Base-by-base conservation (phyloP, 140 eudicot species). In the Cichorium intybus region DNA sequence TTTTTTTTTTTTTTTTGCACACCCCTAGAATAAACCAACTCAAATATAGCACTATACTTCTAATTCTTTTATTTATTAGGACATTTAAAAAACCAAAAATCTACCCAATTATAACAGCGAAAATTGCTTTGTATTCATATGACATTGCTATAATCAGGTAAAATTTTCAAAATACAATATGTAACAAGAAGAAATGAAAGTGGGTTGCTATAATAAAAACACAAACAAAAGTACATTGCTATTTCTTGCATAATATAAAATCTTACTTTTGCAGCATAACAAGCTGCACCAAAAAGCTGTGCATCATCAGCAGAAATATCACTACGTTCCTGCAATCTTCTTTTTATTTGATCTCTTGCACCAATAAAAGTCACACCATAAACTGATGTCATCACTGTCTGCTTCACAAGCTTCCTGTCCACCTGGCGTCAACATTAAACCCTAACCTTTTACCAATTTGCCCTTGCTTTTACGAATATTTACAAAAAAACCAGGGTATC, bases 321-420 rank as follows among this genome's bases (percentile, higher is more conserved):
- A 64, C 70, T 60, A 23, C 96, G 96, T 79, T 92, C 98, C 72
- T 73, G 91, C 67, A 92, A 56, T 78, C 98, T 85, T 56, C 80
- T 79, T 60, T 81, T 85, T 56, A 92, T 92, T 79, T 92, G 98
- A 62, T 92, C 98, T 22, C 98, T 76, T 50, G 98, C 98, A 60
- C 98, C 96, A 51, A 88, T 79, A 53, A 81, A 92, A 7, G 98
- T 92, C 72, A 92, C 98, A 48, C 98, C 96, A 86, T 92, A 92
- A 51, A 92, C 98, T 10, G 98, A 92, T 20, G 98, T 92, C 98
- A 92, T 92, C 37, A 92, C 98, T 1, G 98, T 92, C 82, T 92
- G 98, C 79, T 92, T 92, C 39, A 92, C 98, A 56, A 92, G 79
- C 78, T 92, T 88, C 77, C 98, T 83, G 84, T 88, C 96, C 68